phyloP scores from a whole-genome alignment of 257 asterid species.

The Echites panduratus region DNA sequence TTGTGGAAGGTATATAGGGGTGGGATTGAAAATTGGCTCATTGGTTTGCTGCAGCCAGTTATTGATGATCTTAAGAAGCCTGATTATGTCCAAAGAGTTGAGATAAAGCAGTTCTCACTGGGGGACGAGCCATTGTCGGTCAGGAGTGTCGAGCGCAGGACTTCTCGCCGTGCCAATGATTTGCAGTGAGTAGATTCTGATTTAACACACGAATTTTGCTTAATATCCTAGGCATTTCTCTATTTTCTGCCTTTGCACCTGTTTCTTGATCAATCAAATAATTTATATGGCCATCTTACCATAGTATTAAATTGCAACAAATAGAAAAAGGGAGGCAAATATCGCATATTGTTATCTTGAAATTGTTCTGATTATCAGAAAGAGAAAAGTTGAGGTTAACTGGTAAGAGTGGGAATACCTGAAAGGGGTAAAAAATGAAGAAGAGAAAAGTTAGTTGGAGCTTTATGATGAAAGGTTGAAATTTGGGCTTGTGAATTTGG shows the following conservation, averaged over 20 bases:
- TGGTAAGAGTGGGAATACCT: background rate
- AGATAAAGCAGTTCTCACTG: conserved; percentile 72
- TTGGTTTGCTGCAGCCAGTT: conserved; percentile 80
- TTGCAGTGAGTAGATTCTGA: conserved; percentile 65
- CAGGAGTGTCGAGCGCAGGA: conserved; percentile 73
- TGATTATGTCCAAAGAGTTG: conserved; percentile 79
- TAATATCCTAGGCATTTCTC: background rate
- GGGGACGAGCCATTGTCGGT: conserved; percentile 87
- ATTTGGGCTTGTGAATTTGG: background rate
- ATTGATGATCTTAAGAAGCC: conserved; percentile 79
- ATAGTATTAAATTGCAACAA: background rate
- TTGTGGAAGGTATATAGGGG: conserved; percentile 77
- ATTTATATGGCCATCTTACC: background rate
- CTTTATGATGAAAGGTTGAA: background rate
- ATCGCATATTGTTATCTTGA: background rate
- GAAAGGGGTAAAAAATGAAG: background rate
- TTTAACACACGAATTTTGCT: background rate
- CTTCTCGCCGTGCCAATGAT: conserved; percentile 76
- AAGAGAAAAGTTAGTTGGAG: background rate
- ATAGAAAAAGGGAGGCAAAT: background rate
- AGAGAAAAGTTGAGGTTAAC: background rate
- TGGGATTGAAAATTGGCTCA: conserved; percentile 76
- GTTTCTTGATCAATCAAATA: background rate
- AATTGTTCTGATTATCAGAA: background rate
- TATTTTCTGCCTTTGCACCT: background rate